Base-by-base conservation (phyloP, 208 protist genomes). In the Strigomonas culicis region DNA sequence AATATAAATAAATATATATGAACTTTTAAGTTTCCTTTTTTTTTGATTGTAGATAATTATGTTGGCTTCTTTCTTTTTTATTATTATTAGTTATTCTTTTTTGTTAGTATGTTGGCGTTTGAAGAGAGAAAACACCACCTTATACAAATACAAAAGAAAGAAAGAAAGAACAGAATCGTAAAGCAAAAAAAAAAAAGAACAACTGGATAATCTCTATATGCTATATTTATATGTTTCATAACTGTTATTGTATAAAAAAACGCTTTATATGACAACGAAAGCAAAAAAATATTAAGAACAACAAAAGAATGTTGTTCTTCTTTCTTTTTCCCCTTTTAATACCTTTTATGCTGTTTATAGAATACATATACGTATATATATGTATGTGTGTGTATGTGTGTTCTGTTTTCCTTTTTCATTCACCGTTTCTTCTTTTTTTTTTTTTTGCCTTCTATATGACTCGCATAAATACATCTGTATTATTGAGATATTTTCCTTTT, bases 131-230 rank as follows among this genome's bases (percentile, higher is more conserved):
- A 43, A 27, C 22, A 24, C 0, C 49, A 55, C n/a, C 57, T 30
- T 17, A 51, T n/a, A 31, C 7, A 31, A 22, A 43, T 21, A 63
- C 36, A 36, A 31, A 59, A 21, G 41, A 41, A 71, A 50, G 2
- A 44, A 31, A 52, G 32, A 44, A 17, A 58, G 36, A 62, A 59
- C 39, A 59, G 50, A 43, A 47, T 50, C 15, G 27, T 3, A 72
- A 66, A 49, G 17, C 65, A 39, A 64, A 50, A 50, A 44, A 43
- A 66, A 46, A 39, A 59, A 17, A 52, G 13, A 62, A 31, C n/a
- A 49, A 56, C 22, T 3, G 22, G 50, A 41, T 52, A 59, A 27
- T 13, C n/a, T n/a, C n/a, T 17, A 46, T 46, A n/a, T 46, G 10
- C 17, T 46, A 46, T 46, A 46, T n/a, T 46, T 46, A n/a, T 52